phyloP scores from a whole-genome alignment of 2,329 filamentous ascomycete genomes.

The Fusarium caatingaense region DNA sequence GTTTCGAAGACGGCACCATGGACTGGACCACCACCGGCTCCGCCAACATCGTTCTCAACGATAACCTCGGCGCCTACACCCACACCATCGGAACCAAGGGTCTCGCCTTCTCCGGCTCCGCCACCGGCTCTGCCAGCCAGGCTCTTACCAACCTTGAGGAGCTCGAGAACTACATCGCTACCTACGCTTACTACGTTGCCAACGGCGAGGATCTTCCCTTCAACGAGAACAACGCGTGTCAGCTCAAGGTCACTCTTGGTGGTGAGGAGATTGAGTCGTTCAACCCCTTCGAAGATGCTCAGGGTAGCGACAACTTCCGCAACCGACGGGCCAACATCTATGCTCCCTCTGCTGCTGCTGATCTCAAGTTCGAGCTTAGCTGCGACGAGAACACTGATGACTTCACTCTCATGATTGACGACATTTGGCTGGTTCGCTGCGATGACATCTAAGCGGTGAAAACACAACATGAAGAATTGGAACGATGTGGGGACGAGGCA shows the following conservation, averaged over 20 bases:
- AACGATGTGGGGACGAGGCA: not conserved
- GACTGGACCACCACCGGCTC: constrained; percentile 1
- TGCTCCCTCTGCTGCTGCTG: not conserved
- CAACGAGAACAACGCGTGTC: too few relatives aligned
- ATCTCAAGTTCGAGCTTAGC: constrained; percentile 11
- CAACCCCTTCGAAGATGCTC: constrained; percentile 16
- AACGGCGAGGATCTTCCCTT: too few relatives aligned
- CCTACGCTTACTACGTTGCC: constrained; percentile 15
- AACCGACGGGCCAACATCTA: not conserved
- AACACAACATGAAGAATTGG: not conserved
- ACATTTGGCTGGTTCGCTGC: constrained; percentile 10
- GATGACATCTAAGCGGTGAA: not conserved
- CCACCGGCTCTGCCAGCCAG: too few relatives aligned
- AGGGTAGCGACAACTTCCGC: constrained; percentile 2
- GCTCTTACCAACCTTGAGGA: not conserved
- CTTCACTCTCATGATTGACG: constrained; percentile 24
- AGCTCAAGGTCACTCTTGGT: constrained; percentile 15
- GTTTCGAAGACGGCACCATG: not conserved
- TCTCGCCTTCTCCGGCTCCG: not conserved
- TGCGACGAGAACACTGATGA: constrained; percentile 2
- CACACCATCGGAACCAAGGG: not conserved
- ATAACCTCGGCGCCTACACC: not conserved
- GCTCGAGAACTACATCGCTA: not conserved
- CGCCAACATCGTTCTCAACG: too few relatives aligned
- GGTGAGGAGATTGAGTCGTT: constrained; percentile 14